Conservation (phyloP, 2,329 filamentous ascomycete genomes). For the Lecanicillium sp. region DNA sequence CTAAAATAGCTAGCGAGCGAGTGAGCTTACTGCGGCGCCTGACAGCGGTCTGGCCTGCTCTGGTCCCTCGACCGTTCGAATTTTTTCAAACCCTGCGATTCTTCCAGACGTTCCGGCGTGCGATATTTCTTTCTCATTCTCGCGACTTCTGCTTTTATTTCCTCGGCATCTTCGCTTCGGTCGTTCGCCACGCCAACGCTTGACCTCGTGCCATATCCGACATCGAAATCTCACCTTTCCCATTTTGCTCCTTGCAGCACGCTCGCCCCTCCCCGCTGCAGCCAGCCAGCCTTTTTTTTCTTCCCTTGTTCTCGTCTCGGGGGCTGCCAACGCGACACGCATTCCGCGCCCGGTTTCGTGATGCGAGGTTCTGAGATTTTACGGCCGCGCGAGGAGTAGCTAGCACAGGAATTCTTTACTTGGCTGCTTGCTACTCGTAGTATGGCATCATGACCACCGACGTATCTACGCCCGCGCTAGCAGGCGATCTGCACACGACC, state of each 20-base stretch:
- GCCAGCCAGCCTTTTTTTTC: neutral
- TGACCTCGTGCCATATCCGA: too few relatives aligned
- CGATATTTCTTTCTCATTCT: too few relatives aligned
- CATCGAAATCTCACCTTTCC: slow-evolving; percentile 1
- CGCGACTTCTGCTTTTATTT: too few relatives aligned
- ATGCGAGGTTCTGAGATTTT: neutral
- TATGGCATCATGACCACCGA: slow-evolving; percentile 13
- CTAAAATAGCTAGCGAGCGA: too few relatives aligned
- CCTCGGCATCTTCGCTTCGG: too few relatives aligned
- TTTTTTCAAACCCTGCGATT: too few relatives aligned
- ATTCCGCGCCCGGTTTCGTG: neutral
- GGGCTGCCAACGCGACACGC: neutral
- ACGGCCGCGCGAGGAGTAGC: neutral
- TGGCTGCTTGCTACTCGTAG: neutral
- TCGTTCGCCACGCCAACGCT: too few relatives aligned
- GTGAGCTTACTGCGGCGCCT: too few relatives aligned
- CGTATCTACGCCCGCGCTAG: slow-evolving; percentile 6
- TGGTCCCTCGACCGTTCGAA: too few relatives aligned
- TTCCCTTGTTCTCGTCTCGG: neutral
- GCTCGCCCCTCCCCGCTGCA: neutral
- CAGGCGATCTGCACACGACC: slow-evolving; percentile 4
- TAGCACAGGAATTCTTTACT: neutral
- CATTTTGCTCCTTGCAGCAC: neutral
- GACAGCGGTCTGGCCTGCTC: too few relatives aligned
- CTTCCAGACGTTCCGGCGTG: too few relatives aligned